Conservation (phyloP, 129 eudicot genomes). For the Tanacetum coccineum region DNA sequence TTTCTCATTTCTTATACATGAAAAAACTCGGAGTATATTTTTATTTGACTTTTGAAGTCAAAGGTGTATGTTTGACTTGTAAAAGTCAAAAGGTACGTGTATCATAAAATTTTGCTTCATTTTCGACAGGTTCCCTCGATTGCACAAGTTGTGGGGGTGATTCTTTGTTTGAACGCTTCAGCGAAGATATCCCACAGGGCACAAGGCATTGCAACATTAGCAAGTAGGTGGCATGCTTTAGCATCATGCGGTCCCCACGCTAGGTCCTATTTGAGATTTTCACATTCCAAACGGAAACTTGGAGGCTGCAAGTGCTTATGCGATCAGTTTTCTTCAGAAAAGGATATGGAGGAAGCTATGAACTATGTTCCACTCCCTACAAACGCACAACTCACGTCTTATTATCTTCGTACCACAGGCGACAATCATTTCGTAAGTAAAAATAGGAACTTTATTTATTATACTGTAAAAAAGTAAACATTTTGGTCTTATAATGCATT, state of each 20-base stretch:
- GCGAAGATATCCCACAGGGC: no score
- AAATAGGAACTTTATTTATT: no score
- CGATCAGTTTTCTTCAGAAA: slow-evolving; percentile 45
- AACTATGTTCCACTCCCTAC: slow-evolving; percentile 45
- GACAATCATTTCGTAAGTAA: no score
- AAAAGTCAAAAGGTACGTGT: slow-evolving; percentile 10
- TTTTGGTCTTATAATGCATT: no score
- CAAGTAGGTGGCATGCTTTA: no score
- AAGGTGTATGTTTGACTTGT: not conserved
- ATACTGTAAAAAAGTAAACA: no score
- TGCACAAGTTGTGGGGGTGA: no score
- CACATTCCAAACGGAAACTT: slow-evolving; percentile 33
- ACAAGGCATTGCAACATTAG: no score
- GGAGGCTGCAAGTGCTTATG: slow-evolving; percentile 26
- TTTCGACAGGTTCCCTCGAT: no score
- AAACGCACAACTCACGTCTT: slow-evolving; percentile 51
- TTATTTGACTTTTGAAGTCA: slow-evolving; percentile 9
- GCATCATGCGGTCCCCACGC: no score
- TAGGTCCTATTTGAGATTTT: slow-evolving; percentile 37
- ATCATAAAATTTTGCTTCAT: not conserved
- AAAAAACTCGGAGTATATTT: no score
- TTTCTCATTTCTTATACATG: not conserved
- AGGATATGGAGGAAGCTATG: slow-evolving; percentile 65
- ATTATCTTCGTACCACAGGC: slow-evolving; percentile 66
- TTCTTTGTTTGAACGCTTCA: no score